Percentiles rank a stretch among this genome's conserved stretches.
These are phyloP conservation scores for Jamesozyma piceae DNA, from an alignment of 805 yeast genomes.

Conservation along the genomic window DNA sequence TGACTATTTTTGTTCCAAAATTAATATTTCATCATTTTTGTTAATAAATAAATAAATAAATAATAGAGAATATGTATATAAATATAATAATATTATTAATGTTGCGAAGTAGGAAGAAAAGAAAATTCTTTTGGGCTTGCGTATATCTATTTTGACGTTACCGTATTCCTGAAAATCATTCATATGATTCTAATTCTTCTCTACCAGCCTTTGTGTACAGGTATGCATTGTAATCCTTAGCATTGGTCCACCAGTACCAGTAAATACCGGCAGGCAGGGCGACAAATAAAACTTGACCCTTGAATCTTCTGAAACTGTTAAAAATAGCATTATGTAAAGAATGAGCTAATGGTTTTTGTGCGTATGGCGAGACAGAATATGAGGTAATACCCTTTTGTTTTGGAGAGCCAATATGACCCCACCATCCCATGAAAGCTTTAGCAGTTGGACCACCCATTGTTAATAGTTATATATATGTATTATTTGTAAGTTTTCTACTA, in stretches of 20 bases:
- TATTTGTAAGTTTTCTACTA: background rate
- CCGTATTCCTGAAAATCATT: background rate
- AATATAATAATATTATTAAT: background rate
- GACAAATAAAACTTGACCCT: conserved; percentile 71
- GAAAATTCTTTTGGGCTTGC: too few species aligned
- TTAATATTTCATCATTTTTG: background rate
- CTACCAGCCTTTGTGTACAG: conserved; percentile 97
- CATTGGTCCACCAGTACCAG: conserved; percentile 80
- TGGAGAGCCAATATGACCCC: conserved; percentile 88
- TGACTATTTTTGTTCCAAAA: too few species aligned
- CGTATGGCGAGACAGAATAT: conserved; percentile 88
- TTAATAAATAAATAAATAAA: background rate
- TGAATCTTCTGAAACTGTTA: conserved; percentile 91
- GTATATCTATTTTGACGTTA: too few species aligned
- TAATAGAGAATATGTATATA: background rate
- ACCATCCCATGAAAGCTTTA: conserved; percentile 89
- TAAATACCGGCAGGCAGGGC: conserved; percentile 68
- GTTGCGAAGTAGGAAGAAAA: background rate
- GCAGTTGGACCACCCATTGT: conserved; percentile 65
- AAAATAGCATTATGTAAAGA: conserved; percentile 74
- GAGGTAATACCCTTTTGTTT: conserved; percentile 77
- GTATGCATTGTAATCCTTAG: conserved; percentile 85
- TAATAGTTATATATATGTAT: background rate
- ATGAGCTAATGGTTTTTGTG: conserved; percentile 87
- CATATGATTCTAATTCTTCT: conserved; percentile 61